Conservation (phyloP, 1,139 yeast genomes). For the Debaryomycetaceae sp. region DNA sequence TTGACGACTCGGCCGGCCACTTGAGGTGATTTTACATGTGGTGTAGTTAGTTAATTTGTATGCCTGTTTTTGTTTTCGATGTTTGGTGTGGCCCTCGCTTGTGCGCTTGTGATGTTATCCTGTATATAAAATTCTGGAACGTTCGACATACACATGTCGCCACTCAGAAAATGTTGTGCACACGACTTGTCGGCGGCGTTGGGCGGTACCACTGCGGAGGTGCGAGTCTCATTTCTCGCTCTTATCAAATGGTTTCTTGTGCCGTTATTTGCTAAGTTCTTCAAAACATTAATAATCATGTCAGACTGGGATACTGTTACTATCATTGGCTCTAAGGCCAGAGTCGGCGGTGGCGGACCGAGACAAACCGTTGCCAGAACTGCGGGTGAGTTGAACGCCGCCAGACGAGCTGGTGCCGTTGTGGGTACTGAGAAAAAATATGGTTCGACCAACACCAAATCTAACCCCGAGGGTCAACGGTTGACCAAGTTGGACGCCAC, state of each 20-base stretch:
- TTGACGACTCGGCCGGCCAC: too few relatives aligned
- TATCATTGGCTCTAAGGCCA: conserved; percentile 81
- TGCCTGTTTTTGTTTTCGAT: too few relatives aligned
- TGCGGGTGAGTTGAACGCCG: conserved; percentile 78
- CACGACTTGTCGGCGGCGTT: neutral
- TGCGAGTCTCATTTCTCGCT: conserved; percentile 2
- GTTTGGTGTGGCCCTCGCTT: too few relatives aligned
- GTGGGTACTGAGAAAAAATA: conserved; percentile 92
- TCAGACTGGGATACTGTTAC: conserved; percentile 91
- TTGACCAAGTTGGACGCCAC: conserved; percentile 89
- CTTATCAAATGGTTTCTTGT: conserved; percentile 4
- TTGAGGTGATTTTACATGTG: too few relatives aligned
- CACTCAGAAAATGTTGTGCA: neutral
- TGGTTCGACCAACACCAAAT: conserved; percentile 59
- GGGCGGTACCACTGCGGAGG: too few relatives aligned
- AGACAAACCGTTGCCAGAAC: conserved; percentile 80
- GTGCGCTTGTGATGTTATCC: too few relatives aligned
- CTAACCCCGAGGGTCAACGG: conserved; percentile 90
- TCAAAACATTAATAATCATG: conserved; percentile 21
- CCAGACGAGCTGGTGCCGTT: conserved; percentile 86
- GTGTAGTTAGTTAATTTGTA: too few relatives aligned
- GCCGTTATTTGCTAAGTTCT: too few relatives aligned
- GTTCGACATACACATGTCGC: neutral
- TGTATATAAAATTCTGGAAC: conserved; percentile 3
- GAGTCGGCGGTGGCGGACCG: conserved; percentile 87